These are phyloP conservation scores for Colletotrichum sp. DNA, from an alignment of 2,329 filamentous ascomycete species.

Conservation along the genomic window DNA sequence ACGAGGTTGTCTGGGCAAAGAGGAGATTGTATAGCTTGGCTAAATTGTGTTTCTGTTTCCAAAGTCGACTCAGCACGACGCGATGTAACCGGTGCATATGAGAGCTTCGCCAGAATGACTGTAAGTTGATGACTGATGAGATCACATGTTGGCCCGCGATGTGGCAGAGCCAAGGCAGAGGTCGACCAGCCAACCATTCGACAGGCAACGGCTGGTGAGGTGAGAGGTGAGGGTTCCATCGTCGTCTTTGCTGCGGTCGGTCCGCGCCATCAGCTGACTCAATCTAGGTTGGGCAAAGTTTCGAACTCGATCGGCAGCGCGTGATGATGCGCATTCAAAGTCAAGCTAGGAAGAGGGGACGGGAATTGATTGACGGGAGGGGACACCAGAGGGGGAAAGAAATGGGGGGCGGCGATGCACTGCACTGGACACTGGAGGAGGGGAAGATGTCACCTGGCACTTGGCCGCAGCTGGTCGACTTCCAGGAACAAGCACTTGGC, in stretches of 20 bases:
- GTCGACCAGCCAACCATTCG: background rate
- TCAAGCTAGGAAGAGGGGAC: background rate
- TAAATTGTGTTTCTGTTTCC: background rate
- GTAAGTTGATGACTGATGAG: background rate
- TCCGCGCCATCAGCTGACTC: slow-evolving; percentile 5
- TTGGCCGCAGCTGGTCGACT: background rate
- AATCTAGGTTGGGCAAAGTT: slow-evolving; percentile 3
- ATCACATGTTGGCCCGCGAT: background rate
- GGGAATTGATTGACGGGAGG: background rate
- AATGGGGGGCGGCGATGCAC: background rate
- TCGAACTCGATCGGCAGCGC: background rate
- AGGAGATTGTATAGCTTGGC: background rate
- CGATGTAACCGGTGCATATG: background rate
- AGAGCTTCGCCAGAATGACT: background rate
- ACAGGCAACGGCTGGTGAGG: background rate
- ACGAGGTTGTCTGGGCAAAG: background rate
- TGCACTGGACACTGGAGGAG: background rate
- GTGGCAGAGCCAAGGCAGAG: background rate
- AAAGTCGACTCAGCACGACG: background rate
- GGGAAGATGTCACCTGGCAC: background rate
- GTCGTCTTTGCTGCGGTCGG: background rate
- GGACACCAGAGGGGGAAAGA: background rate
- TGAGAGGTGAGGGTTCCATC: background rate
- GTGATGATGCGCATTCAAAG: background rate
- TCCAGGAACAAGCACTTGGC: background rate